These are phyloP conservation scores for Plasmodium chabaudi DNA, from an alignment of 169 alveolate species.

Conservation along the genomic window DNA sequence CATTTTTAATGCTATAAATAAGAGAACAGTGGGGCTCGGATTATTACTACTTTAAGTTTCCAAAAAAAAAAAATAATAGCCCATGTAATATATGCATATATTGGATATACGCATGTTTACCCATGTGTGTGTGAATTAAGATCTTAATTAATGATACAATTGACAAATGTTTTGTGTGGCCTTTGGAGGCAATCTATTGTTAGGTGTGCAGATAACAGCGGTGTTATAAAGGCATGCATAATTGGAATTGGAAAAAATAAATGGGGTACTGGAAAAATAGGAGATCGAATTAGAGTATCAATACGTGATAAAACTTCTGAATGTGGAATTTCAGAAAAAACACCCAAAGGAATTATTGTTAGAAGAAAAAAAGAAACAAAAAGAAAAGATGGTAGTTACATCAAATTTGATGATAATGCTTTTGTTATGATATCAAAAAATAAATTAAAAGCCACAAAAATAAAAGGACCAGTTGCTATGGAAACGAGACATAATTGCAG, in stretches of 20 bases:
- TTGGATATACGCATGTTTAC: not conserved
- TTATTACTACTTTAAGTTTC: no score
- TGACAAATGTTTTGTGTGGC: slow-evolving; percentile 77
- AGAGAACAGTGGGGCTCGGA: no score
- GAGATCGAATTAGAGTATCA: slow-evolving; percentile 86
- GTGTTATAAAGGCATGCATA: slow-evolving; percentile 87
- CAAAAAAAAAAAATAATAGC: no score
- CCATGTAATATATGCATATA: not conserved
- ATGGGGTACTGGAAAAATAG: slow-evolving; percentile 88
- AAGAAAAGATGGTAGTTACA: slow-evolving; percentile 86
- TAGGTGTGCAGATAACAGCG: slow-evolving; percentile 86
- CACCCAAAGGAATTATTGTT: slow-evolving; percentile 85
- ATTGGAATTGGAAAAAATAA: slow-evolving; percentile 85
- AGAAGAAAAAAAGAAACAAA: slow-evolving; percentile 84
- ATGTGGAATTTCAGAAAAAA: slow-evolving; percentile 79
- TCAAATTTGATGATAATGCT: slow-evolving; percentile 88
- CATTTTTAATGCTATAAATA: no score
- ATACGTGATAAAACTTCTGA: slow-evolving; percentile 85
- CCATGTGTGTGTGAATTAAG: not conserved
- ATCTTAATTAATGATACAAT: slow-evolving; percentile 11
- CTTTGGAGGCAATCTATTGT: slow-evolving; percentile 85
- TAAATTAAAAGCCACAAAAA: slow-evolving; percentile 83
- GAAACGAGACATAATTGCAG: slow-evolving; percentile 86
- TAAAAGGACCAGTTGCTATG: slow-evolving; percentile 86
- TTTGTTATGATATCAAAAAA: slow-evolving; percentile 85